A percentile compares a stretch with the other conserved stretches of the same genome.
Evolutionary conservation across 2,329 filamentous ascomycete genomes (phyloP).

Genomic region (Periconia macrospinosa): DNA sequence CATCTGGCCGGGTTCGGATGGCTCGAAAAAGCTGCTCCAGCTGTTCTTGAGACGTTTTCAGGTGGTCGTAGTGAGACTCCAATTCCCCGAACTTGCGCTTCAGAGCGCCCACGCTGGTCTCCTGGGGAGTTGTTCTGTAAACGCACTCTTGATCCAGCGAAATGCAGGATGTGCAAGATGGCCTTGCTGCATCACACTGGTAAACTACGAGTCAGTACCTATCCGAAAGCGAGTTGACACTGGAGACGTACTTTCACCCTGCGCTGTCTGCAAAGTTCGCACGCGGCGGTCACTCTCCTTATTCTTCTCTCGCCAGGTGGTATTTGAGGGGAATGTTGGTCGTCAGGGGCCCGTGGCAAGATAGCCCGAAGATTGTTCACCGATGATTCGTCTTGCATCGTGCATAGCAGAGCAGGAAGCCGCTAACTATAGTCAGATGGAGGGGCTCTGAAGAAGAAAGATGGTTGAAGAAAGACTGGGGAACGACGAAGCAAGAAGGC

Average conservation of each 20-base stretch:
- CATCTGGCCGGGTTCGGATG: background rate
- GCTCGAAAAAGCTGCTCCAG: background rate
- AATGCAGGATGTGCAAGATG: background rate
- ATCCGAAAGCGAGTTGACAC: background rate
- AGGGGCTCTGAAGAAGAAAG: too few relatives aligned
- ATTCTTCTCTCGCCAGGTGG: too few relatives aligned
- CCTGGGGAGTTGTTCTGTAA: background rate
- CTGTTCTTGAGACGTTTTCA: background rate
- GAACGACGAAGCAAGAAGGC: too few relatives aligned
- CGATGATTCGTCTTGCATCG: too few relatives aligned
- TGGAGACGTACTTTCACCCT: background rate
- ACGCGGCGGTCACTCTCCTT: background rate
- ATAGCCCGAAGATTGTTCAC: too few relatives aligned
- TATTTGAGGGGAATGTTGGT: too few relatives aligned
- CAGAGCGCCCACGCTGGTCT: background rate
- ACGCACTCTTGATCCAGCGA: background rate
- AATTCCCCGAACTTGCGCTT: conserved; percentile 2
- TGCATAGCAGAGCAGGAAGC: too few relatives aligned
- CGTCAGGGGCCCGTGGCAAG: too few relatives aligned
- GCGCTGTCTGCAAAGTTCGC: background rate
- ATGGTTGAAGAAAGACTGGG: too few relatives aligned
- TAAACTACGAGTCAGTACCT: background rate
- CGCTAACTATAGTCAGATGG: too few relatives aligned
- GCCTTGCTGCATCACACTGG: background rate
- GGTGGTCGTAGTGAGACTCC: background rate